Percentiles rank a stretch among this genome's conserved stretches.
Evolutionary conservation across 306 rosid species (phyloP).

Genomic region (Fragaria nilgerrensis): DNA sequence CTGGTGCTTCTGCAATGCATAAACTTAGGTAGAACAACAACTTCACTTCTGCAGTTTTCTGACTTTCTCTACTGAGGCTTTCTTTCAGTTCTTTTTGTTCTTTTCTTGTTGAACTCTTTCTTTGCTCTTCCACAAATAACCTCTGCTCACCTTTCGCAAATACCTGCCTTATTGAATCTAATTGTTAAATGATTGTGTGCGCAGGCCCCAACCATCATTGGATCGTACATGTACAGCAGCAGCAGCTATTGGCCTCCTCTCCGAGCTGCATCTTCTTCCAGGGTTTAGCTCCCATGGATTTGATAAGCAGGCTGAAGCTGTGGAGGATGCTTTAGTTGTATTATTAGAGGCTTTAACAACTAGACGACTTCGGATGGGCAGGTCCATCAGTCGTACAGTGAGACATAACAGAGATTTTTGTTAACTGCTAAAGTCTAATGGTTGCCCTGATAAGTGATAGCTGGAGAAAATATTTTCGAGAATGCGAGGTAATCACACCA

Average conservation of each 20-base stretch:
- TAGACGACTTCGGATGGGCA: slow-evolving; percentile 87
- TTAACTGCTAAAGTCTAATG: slow-evolving; percentile 25
- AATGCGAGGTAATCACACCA: slow-evolving; percentile 17
- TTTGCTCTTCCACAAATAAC: background rate
- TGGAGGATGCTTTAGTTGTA: slow-evolving; percentile 56
- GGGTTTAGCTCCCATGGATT: slow-evolving; percentile 47
- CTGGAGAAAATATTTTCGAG: background rate
- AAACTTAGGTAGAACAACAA: slow-evolving; percentile 74
- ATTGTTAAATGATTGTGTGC: slow-evolving; percentile 18
- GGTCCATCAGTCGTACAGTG: slow-evolving; percentile 76
- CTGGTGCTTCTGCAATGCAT: slow-evolving; percentile 89
- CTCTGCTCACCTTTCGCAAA: background rate
- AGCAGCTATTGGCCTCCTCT: slow-evolving; percentile 73
- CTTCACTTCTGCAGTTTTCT: background rate
- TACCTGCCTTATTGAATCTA: slow-evolving; percentile 5
- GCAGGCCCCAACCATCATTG: slow-evolving; percentile 97
- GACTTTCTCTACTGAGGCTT: background rate
- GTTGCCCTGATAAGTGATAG: background rate
- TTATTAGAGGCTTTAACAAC: slow-evolving; percentile 74
- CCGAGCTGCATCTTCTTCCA: slow-evolving; percentile 70
- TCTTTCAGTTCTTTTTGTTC: background rate
- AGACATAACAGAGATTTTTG: slow-evolving; percentile 52
- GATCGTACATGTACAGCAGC: slow-evolving; percentile 96
- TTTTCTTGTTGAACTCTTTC: slow-evolving; percentile 3
- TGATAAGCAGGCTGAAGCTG: slow-evolving; percentile 63